Evolutionary conservation across 2,329 filamentous ascomycete species (phyloP).

Genomic region (Colletotrichum salicis): DNA sequence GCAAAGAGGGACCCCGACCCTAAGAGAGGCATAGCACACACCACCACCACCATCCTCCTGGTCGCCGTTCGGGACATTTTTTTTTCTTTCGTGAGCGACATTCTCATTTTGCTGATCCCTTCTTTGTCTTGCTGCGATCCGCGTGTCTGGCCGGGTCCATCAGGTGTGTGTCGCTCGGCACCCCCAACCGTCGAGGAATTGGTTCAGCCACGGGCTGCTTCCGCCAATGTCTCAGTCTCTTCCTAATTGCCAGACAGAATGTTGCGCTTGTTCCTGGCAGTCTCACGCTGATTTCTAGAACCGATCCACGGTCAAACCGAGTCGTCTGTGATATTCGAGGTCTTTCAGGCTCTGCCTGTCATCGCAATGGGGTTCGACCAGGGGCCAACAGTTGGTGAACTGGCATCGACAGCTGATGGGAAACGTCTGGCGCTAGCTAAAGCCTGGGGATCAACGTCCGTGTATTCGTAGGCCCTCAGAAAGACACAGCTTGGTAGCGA

Average conservation of each 20-base stretch:
- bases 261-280: neutral
- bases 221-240: neutral
- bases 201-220: neutral
- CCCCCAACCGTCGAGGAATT: slow-evolving; percentile 5
- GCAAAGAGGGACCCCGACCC: neutral
- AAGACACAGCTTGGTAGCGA: slow-evolving; percentile 21
- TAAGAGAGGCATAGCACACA: slow-evolving; percentile 1
- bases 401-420: neutral
- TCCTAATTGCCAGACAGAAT: neutral
- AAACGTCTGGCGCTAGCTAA: neutral
- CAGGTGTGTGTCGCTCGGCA: slow-evolving; percentile 7
- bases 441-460: neutral
- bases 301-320: neutral
- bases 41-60: neutral
- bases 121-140: slow-evolving; percentile 23
- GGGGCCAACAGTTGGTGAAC: neutral
- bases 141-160: slow-evolving; percentile 15
- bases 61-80: slow-evolving; percentile 18
- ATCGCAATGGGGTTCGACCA: no score
- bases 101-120: slow-evolving; percentile 22
- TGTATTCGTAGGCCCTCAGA: neutral
- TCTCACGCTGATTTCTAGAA: neutral
- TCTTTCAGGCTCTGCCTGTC: no score
- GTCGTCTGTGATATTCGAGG: neutral
- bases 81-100: neutral